Evolutionary conservation across 2,329 filamentous ascomycete species (phyloP).

Genomic region (Trichoderma pleuroti): DNA sequence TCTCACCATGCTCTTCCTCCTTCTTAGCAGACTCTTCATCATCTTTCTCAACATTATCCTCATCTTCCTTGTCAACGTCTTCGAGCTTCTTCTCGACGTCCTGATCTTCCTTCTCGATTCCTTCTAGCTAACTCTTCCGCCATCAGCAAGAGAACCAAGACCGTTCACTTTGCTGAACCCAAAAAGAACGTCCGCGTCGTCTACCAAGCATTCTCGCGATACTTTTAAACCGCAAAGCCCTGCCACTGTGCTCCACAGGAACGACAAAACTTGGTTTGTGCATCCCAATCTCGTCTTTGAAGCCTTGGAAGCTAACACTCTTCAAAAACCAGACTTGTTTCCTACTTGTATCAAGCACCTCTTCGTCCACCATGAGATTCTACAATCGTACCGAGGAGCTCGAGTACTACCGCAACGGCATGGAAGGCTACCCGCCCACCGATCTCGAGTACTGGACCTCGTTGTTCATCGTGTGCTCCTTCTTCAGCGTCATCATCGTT

Average conservation of each 20-base stretch:
- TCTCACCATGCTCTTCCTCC: not conserved
- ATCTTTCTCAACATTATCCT: not conserved
- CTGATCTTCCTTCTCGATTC: not conserved
- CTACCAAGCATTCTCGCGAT: not conserved
- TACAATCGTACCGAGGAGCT: not conserved
- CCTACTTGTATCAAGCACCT: not conserved
- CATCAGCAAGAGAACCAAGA: not conserved
- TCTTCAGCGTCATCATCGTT: not conserved
- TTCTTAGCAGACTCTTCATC: not conserved
- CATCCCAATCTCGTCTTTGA: not conserved
- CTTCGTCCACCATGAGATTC: not conserved
- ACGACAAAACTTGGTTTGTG: not conserved
- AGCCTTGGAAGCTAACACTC: not conserved
- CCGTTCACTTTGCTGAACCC: not conserved
- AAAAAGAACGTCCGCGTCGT: not conserved
- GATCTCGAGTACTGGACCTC: not conserved
- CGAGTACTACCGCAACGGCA: not conserved
- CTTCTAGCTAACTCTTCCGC: not conserved
- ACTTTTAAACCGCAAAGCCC: not conserved
- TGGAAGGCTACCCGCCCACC: not conserved
- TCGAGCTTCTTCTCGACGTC: not conserved
- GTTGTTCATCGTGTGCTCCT: not conserved
- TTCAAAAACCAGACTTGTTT: not conserved
- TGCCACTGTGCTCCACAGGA: not conserved
- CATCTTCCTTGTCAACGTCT: not conserved